Evolutionary conservation across 2,329 filamentous ascomycete genomes (phyloP).

Genomic region (Cordyceps javanica): DNA sequence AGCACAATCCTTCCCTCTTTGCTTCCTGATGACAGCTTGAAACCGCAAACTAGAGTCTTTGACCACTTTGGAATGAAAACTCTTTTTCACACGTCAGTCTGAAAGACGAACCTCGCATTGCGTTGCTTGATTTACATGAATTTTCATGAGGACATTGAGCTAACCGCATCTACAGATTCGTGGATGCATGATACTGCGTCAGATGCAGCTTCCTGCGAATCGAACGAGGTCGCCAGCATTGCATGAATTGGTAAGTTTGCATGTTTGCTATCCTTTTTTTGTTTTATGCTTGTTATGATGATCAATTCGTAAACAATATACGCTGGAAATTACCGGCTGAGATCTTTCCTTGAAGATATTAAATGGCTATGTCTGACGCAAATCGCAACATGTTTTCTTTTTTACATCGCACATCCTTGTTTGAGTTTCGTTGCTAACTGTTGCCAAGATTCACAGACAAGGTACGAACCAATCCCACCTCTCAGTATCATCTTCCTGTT

Average conservation of each 20-base stretch:
- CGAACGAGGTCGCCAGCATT: background rate
- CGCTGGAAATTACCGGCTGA: slow-evolving; percentile 98
- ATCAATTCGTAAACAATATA: slow-evolving; percentile 62
- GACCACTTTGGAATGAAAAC: slow-evolving; percentile 78
- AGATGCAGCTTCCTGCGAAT: background rate
- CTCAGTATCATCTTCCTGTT: slow-evolving; percentile 16
- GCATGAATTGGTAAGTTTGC: slow-evolving; percentile 26
- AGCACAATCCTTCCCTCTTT: slow-evolving; percentile 15
- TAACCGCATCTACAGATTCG: slow-evolving; percentile 1
- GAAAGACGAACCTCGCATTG: slow-evolving; percentile 39
- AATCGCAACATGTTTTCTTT: slow-evolving; percentile 14
- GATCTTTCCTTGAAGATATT: slow-evolving; percentile 67
- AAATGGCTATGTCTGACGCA: slow-evolving; percentile 80
- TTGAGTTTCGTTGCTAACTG: slow-evolving; percentile 26
- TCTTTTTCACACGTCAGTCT: slow-evolving; percentile 88
- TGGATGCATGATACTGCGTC: background rate
- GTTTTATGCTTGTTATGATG: slow-evolving; percentile 36
- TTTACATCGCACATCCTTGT: slow-evolving; percentile 9
- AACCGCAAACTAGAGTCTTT: slow-evolving; percentile 99
- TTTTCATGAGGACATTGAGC: background rate
- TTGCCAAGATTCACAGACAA: slow-evolving; percentile 17
- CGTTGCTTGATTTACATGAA: background rate
- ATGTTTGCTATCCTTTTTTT: background rate
- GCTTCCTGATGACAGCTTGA: slow-evolving; percentile 69
- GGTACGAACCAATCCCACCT: slow-evolving; percentile 15